Base-by-base conservation (phyloP, 345 rosid species). In the Boechera stricta region DNA sequence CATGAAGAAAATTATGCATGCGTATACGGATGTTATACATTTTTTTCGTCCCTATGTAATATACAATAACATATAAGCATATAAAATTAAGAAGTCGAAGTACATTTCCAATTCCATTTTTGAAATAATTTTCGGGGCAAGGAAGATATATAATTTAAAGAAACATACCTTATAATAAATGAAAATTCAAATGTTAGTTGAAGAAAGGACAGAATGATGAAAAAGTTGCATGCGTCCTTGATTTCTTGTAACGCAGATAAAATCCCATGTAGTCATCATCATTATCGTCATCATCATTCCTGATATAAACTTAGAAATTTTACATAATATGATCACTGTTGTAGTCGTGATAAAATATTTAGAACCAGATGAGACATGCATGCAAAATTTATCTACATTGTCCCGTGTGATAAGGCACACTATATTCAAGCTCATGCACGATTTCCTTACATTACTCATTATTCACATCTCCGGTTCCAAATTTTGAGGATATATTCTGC, bases 211-310 rank as follows among this genome's bases (percentile, higher is more conserved):
- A 79, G 15, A 73, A 79, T 79, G 82, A 79, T 79, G 78, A 79
- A 67, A 79, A 79, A 73, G 78, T 61, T 79, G 82, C 82, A 79
- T 79, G 78, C 82, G 82, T 79, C 82, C 81, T 73, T 78, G 74
- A 67, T 79, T 74, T 79, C 78, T 67, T 79, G 74, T 73, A 79
- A 73, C 74, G 78, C 78, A 79, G 78, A 73, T 73, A 73, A 79
- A 67, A 73, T 68, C 74, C 74, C 74, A 79, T 79, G 74, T 79
- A 73, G 71, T 53, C 66, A 61, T 78, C 82, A 78, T 78, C 74
- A 78, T 78, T 67, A 60, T 67, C 69, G 38, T 67, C 77, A 72
- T 67, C 78, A 67, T 79, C 78, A 67, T 73, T 79, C 63, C 67
- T 52, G 51, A 29, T 67, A 73, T 63, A 44, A 60, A 42, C 70